A percentile compares a stretch with the other conserved stretches of the same genome.
Evolutionary conservation across 179 eudicot species (phyloP).

Genomic region (Nepenthes alata): DNA sequence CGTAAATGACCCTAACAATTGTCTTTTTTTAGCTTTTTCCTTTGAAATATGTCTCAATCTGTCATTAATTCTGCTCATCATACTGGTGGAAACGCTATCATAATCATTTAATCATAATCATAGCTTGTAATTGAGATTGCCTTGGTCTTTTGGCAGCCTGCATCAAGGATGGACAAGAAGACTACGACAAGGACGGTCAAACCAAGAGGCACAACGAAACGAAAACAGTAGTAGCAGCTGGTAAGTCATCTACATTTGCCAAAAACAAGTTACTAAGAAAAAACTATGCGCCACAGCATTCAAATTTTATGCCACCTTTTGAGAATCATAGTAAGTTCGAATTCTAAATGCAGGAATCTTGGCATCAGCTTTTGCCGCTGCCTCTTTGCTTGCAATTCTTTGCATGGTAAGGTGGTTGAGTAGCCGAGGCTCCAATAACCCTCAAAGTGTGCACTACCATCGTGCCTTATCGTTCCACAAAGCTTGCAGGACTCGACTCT

Average conservation of each 20-base stretch:
- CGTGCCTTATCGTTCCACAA: constrained; percentile 33
- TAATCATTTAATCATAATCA: background rate
- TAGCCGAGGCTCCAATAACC: constrained; percentile 18
- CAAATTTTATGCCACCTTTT: background rate
- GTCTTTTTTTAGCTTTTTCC: no score
- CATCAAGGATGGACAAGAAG: constrained; percentile 49
- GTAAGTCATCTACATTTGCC: constrained; percentile 12
- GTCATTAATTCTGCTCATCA: no score
- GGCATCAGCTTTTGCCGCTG: constrained; percentile 27
- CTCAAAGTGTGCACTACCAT: constrained; percentile 24
- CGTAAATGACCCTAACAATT: no score
- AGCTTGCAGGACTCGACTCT: constrained; percentile 40
- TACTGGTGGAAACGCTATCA: background rate
- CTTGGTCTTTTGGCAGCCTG: constrained; percentile 30
- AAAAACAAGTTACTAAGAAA: background rate
- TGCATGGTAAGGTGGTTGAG: constrained; percentile 38
- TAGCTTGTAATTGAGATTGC: background rate
- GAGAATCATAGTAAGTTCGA: background rate
- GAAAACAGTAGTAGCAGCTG: constrained; percentile 39
- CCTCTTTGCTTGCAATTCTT: constrained; percentile 32
- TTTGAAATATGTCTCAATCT: no score
- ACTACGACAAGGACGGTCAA: constrained; percentile 35
- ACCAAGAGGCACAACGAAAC: constrained; percentile 17
- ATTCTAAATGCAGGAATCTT: constrained; percentile 39
- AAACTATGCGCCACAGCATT: background rate